Percentiles rank a stretch among this genome's conserved stretches.
Conservation (phyloP, 768 basidiomycete species). For the Grammothele lineata region DNA sequence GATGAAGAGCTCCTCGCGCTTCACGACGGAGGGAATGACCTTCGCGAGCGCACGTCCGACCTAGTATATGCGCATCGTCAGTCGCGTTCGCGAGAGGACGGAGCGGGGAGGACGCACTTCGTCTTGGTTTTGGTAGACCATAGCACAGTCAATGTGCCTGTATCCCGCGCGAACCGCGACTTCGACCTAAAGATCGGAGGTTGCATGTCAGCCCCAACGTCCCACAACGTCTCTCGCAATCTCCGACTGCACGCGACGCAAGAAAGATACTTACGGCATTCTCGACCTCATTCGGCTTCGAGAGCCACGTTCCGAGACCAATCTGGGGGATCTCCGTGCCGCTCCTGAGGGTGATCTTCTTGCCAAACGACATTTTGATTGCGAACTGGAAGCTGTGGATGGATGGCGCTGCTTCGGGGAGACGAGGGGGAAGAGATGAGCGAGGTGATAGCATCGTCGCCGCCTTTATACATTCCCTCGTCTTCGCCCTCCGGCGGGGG, state of each 20-base stretch:
- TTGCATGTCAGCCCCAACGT: too few relatives aligned
- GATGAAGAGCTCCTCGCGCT: constrained; percentile 77
- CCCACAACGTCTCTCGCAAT: too few relatives aligned
- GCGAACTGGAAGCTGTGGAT: too few relatives aligned
- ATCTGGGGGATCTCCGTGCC: constrained; percentile 65
- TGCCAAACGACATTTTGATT: constrained; percentile 41
- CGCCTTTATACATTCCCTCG: too few relatives aligned
- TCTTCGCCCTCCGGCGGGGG: too few relatives aligned
- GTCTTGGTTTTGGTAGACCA: constrained; percentile 75
- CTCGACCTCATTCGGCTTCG: constrained; percentile 72
- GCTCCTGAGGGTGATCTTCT: constrained; percentile 36
- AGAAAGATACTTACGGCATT: constrained; percentile 45
- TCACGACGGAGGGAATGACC: constrained; percentile 71
- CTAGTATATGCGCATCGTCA: too few relatives aligned
- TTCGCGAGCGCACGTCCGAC: constrained; percentile 72
- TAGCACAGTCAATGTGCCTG: constrained; percentile 81
- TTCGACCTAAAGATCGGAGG: constrained; percentile 56
- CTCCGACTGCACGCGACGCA: background rate
- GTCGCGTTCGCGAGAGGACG: too few relatives aligned
- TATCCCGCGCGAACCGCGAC: constrained; percentile 73
- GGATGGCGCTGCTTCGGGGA: too few relatives aligned
- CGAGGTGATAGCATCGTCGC: constrained; percentile 1
- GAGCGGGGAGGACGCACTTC: too few relatives aligned
- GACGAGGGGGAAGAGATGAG: background rate
- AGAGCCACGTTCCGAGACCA: constrained; percentile 82